A percentile compares a stretch with the other conserved stretches of the same genome.
Evolutionary conservation across 805 yeast species (phyloP).

Genomic region (Wickerhamiella musiphila): DNA sequence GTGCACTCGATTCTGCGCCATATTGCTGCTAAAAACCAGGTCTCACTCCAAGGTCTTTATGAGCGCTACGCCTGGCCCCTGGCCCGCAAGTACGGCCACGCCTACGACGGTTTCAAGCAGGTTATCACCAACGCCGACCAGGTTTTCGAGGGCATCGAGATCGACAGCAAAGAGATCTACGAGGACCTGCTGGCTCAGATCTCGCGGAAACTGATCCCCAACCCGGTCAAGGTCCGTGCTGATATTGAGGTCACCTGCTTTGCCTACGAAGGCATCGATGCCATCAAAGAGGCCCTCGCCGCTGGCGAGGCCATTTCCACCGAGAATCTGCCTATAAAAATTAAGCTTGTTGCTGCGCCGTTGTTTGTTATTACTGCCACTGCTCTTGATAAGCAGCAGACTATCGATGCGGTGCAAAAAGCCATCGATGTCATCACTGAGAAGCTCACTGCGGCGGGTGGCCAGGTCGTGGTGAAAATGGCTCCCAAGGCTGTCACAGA

Average conservation of each 20-base stretch:
- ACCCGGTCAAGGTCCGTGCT: conserved; percentile 95
- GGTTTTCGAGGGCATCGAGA: conserved; percentile 62
- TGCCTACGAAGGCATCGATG: conserved; percentile 94
- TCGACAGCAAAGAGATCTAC: conserved; percentile 59
- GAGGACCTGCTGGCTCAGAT: conserved; percentile 78
- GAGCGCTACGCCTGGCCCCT: conserved; percentile 93
- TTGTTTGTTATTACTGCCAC: conserved; percentile 84
- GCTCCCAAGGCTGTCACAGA: conserved; percentile 98
- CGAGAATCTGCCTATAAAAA: conserved; percentile 77
- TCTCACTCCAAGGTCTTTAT: conserved; percentile 72
- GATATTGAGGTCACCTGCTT: conserved; percentile 96
- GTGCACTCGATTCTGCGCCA: conserved; percentile 97
- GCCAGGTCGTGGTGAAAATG: conserved; percentile 85
- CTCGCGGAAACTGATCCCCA: conserved; percentile 88
- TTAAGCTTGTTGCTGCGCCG: conserved; percentile 94
- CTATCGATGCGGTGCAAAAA: conserved; percentile 57
- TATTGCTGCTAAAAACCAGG: conserved; percentile 90
- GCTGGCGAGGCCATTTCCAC: conserved; percentile 76
- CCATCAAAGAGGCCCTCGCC: conserved; percentile 73
- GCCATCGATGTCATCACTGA: conserved; percentile 66
- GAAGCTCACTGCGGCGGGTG: conserved; percentile 57
- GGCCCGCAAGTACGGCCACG: conserved; percentile 88
- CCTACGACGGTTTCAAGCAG: conserved; percentile 91
- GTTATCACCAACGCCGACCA: conserved; percentile 77
- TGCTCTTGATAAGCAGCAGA: conserved; percentile 79